Evolutionary conservation across 1,284 basidiomycete genomes (phyloP).

Genomic region (Ceratobasidium papillatum): DNA sequence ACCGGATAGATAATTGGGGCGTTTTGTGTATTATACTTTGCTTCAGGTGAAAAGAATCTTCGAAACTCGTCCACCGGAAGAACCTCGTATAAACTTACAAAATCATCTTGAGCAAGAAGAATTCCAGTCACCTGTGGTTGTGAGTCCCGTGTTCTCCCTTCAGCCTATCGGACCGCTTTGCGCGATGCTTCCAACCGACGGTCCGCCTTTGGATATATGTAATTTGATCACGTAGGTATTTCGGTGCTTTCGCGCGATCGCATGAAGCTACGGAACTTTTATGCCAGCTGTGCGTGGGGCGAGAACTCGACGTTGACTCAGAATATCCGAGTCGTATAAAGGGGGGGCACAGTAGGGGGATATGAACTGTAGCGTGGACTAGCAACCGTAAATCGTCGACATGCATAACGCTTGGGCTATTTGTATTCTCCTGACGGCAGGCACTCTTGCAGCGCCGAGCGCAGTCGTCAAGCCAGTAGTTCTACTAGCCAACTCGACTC

Average conservation of each 20-base stretch:
- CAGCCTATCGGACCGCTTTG: neutral
- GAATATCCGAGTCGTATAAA: neutral
- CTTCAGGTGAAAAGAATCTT: neutral
- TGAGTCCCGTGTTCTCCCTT: slow-evolving; percentile 18
- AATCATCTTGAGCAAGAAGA: neutral
- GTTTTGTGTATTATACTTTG: neutral
- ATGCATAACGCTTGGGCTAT: neutral
- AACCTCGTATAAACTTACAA: neutral
- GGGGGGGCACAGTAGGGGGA: neutral
- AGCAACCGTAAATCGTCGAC: neutral
- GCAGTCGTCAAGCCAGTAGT: neutral
- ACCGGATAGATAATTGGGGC: neutral
- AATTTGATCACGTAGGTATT: neutral
- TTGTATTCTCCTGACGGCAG: neutral
- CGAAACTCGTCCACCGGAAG: neutral
- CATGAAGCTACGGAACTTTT: neutral
- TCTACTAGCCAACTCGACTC: neutral
- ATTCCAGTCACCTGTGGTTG: neutral
- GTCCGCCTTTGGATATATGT: neutral
- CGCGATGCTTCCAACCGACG: neutral
- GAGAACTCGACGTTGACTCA: neutral
- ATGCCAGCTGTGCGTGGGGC: neutral
- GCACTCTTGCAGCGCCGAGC: neutral
- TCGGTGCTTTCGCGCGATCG: neutral
- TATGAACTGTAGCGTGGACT: neutral